A percentile compares a stretch with the other conserved stretches of the same genome.
Evolutionary conservation across 1,284 basidiomycete species (phyloP).

Genomic region (Xerocomus alliaceus): DNA sequence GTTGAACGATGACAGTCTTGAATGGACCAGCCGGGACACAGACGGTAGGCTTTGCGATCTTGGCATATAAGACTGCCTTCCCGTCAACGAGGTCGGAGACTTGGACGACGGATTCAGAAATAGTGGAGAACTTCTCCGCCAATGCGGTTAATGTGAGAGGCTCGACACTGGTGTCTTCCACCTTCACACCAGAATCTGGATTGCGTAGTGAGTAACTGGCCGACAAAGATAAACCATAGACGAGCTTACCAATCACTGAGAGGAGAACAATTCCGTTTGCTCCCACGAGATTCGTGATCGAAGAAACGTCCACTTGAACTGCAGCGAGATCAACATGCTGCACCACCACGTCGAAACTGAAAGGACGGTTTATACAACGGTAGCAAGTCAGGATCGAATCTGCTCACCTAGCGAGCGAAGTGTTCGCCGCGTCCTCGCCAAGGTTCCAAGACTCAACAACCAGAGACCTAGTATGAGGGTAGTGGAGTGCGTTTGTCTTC

Average conservation of each 20-base stretch:
- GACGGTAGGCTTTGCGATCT: slow-evolving; percentile 22
- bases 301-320: slow-evolving; percentile 27
- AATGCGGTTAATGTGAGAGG: slow-evolving; percentile 16
- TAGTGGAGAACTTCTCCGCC: slow-evolving; percentile 15
- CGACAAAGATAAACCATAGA: neutral
- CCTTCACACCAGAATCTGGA: neutral
- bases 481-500: slow-evolving; percentile 24
- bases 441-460: slow-evolving; percentile 30
- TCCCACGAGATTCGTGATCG: slow-evolving; percentile 31
- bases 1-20: slow-evolving; percentile 35
- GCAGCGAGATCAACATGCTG: slow-evolving; percentile 29
- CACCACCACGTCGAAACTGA: slow-evolving; percentile 29
- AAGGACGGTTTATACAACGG: neutral
- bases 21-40: slow-evolving; percentile 21
- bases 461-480: slow-evolving; percentile 25
- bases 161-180: slow-evolving; percentile 19
- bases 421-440: slow-evolving; percentile 2
- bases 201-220: neutral
- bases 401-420: slow-evolving; percentile 21
- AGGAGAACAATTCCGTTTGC: slow-evolving; percentile 27
- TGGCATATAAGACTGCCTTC: slow-evolving; percentile 23
- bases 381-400: neutral
- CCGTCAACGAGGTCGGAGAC: slow-evolving; percentile 17
- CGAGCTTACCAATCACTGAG: slow-evolving; percentile 27
- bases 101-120: slow-evolving; percentile 14